Conservation (phyloP, 371 early-diverging fungal species). For the Globomyces sp. region DNA sequence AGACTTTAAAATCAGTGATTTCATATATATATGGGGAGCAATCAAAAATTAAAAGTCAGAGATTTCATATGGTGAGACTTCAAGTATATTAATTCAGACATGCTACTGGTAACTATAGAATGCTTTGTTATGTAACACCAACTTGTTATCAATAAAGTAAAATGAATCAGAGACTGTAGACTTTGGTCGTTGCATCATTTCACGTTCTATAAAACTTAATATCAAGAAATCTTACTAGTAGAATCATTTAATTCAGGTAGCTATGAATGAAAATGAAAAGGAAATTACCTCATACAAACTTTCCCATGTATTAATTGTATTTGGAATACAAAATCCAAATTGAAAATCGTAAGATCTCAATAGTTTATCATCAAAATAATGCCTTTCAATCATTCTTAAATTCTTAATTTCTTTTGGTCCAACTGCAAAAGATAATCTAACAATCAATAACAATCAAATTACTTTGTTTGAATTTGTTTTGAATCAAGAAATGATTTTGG, state of each 20-base stretch:
- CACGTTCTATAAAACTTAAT: constrained; percentile 23
- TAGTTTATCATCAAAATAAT: constrained; percentile 43
- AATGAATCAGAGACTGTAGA: constrained; percentile 44
- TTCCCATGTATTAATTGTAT: constrained; percentile 47
- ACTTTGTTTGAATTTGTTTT: constrained; percentile 39
- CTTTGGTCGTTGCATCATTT: constrained; percentile 39
- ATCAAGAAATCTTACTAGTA: constrained; percentile 26
- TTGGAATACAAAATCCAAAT: constrained; percentile 53
- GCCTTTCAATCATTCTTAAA: constrained; percentile 52
- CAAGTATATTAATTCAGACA: too few species aligned
- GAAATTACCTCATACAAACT: constrained; percentile 36
- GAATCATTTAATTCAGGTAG: constrained; percentile 34
- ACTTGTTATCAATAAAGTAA: constrained; percentile 46
- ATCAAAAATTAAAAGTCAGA: too few species aligned
- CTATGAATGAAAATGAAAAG: constrained; percentile 13
- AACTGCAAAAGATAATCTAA: constrained; percentile 43
- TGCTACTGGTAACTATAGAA: constrained; percentile 28
- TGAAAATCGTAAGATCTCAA: constrained; percentile 48
- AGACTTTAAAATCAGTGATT: too few species aligned
- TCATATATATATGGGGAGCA: too few species aligned
- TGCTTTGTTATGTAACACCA: constrained; percentile 52
- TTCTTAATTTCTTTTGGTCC: constrained; percentile 34
- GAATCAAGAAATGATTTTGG: constrained; percentile 30
- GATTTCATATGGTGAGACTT: too few species aligned
- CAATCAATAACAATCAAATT: constrained; percentile 10